Evolutionary conservation across 2,329 filamentous ascomycete species (phyloP).

Genomic region (Eurotiales sp.): DNA sequence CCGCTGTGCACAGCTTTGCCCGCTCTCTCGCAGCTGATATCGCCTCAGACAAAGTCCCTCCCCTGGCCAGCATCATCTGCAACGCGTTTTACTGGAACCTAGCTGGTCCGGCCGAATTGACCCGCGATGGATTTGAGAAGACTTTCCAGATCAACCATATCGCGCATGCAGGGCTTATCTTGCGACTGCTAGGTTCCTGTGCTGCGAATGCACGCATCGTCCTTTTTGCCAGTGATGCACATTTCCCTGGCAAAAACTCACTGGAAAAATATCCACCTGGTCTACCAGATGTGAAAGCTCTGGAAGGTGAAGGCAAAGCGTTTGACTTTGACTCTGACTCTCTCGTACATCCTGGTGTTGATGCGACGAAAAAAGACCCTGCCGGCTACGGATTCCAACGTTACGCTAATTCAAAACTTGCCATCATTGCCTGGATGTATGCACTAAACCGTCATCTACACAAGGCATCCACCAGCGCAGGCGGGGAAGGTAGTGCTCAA

Average conservation of each 20-base stretch:
- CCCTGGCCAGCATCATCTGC: conserved; percentile 36
- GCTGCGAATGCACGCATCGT: conserved; percentile 24
- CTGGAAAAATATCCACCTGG: conserved; percentile 35
- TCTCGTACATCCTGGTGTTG: neutral
- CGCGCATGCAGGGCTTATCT: conserved; percentile 35
- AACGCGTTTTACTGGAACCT: conserved; percentile 43
- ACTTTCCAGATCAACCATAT: conserved; percentile 41
- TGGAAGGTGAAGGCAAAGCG: neutral
- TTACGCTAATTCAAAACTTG: conserved; percentile 44
- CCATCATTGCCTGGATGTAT: conserved; percentile 39
- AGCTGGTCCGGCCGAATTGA: conserved; percentile 27
- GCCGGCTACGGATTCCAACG: conserved; percentile 41
- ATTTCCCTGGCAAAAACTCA: conserved; percentile 38
- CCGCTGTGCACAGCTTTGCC: conserved; percentile 34
- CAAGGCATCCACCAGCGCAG: conserved; percentile 4
- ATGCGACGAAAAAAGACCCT: conserved; percentile 22
- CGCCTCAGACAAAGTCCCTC: conserved; percentile 25
- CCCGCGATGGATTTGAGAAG: conserved; percentile 36
- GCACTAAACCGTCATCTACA: conserved; percentile 32
- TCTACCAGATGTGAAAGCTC: conserved; percentile 26
- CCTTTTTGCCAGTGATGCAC: conserved; percentile 31
- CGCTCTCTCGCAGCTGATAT: conserved; percentile 22
- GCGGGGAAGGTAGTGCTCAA: neutral
- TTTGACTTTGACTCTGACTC: neutral
- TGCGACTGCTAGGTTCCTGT: conserved; percentile 32